Base-by-base conservation (phyloP, 441 rosid species). In the Iberis amara region DNA sequence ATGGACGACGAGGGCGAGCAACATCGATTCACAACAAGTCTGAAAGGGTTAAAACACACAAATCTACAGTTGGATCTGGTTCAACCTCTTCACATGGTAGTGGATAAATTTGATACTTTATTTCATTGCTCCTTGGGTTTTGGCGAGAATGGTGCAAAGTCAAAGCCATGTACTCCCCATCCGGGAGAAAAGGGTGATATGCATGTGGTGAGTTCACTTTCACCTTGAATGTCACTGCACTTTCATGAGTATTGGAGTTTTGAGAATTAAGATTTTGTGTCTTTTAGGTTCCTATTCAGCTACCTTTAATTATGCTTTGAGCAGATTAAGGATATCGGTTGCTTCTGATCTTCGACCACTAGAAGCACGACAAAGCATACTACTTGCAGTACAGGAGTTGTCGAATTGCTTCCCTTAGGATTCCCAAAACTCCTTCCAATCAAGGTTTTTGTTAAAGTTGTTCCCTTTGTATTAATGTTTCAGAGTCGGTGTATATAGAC, bases 381-480 rank as follows among this genome's bases (percentile, higher is more conserved):
- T 89, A 32, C 82, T 92, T 48, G 96, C 96, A 26, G 68, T 92
- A 46, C 82, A 89, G 78, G 94, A 86, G 79, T 65, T 92, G 52
- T 76, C 81, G 52, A 69, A 69, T 67, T 82, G 88, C 70, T 89
- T 92, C 74, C 89, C 94, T 73, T 78, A 62, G 98, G 94, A 70
- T 85, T 86, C 63, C 98, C 97, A 53, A 92, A 84, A 76, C 97
- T 92, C 58, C 85, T 89, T 79, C 98, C 96, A 72, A 94, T 91
- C 36, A 89, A 79, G 96, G 61, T 66, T 33, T 52, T 47, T 40
- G 11, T 59, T 3, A 44, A 51, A 43, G 11, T 47, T 44, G 18
- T 56, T 44, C 38, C 47, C n/a, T n/a, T n/a, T n/a, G n/a, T n/a
- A n/a, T n/a, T n/a, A 6, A 0, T 55, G 44, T n/a, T n/a, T n/a